phyloP scores from a whole-genome alignment of 1,139 yeast genomes.

The Saccharomyces hybrid region DNA sequence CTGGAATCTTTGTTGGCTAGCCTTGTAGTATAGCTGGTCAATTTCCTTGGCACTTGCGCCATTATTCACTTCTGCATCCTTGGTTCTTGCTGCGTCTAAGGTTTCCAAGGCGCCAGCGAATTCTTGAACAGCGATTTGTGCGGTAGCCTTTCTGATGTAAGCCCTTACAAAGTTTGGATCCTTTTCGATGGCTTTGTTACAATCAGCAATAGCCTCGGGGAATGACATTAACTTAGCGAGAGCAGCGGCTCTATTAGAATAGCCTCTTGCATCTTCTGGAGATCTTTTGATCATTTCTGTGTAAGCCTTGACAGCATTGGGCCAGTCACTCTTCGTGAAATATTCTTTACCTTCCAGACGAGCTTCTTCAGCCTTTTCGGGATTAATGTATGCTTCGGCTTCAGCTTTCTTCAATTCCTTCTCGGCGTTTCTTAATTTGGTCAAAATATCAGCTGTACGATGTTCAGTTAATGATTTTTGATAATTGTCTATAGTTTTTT shows the following conservation, averaged over 20 bases:
- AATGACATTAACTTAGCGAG: conserved; percentile 88
- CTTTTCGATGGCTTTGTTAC: conserved; percentile 78
- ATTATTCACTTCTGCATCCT: conserved; percentile 58
- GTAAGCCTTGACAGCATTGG: conserved; percentile 89
- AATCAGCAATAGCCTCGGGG: conserved; percentile 93
- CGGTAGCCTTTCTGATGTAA: conserved; percentile 92
- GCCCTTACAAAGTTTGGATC: conserved; percentile 92
- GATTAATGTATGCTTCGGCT: conserved; percentile 71
- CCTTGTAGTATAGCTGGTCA: conserved; percentile 74
- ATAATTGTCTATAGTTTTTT: conserved; percentile 67
- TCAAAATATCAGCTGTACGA: conserved; percentile 89
- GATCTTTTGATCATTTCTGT: conserved; percentile 94
- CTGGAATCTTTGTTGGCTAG: conserved; percentile 69
- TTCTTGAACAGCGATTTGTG: conserved; percentile 86
- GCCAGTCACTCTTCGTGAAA: conserved; percentile 93
- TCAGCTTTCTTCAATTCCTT: conserved; percentile 75
- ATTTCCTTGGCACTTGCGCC: conserved; percentile 65
- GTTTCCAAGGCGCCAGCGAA: conserved; percentile 78
- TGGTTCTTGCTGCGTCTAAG: conserved; percentile 64
- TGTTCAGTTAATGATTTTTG: conserved; percentile 94
- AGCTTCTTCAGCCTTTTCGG: conserved; percentile 92
- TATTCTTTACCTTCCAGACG: conserved; percentile 84
- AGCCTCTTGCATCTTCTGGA: conserved; percentile 94
- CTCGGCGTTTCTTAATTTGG: conserved; percentile 81
- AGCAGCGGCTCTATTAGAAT: conserved; percentile 97